These are phyloP conservation scores for Penicillium ochrochloron DNA, from an alignment of 495 filamentous ascomycete genomes.

Conservation along the genomic window DNA sequence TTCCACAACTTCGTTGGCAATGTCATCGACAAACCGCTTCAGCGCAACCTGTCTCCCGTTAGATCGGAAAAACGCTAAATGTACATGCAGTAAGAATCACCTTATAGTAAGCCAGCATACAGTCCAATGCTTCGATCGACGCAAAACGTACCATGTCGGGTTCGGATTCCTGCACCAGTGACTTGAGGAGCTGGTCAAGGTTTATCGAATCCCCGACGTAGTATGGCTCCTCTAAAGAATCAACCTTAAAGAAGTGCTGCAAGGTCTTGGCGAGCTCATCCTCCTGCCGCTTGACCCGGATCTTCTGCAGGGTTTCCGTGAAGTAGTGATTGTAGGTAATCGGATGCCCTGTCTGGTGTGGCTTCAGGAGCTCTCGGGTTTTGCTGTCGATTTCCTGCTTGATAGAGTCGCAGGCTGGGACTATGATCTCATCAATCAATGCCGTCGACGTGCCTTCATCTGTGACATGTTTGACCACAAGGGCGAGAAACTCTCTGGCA, in stretches of 20 bases:
- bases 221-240: not conserved
- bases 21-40: not conserved
- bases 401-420: not conserved
- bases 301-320: conserved; percentile 1
- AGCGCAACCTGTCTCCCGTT: not conserved
- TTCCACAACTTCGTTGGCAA: not conserved
- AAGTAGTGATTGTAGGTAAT: conserved; percentile 6
- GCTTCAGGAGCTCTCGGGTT: not conserved
- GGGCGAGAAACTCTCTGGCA: no score
- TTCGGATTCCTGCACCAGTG: not conserved
- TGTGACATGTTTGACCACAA: not conserved
- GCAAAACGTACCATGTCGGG: not conserved
- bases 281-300: not conserved
- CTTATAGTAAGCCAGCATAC: conserved; percentile 1
- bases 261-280: not conserved
- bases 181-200: not conserved
- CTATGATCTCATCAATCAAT: not conserved
- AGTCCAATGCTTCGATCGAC: not conserved
- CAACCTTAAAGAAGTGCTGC: not conserved
- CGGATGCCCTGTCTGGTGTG: not conserved
- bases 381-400: not conserved
- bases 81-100: not conserved
- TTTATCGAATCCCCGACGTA: not conserved
- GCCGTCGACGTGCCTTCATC: not conserved
- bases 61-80: not conserved